Evolutionary conservation across 1,139 yeast genomes (phyloP).

Genomic region (Zygotorulaspora mrakii): DNA sequence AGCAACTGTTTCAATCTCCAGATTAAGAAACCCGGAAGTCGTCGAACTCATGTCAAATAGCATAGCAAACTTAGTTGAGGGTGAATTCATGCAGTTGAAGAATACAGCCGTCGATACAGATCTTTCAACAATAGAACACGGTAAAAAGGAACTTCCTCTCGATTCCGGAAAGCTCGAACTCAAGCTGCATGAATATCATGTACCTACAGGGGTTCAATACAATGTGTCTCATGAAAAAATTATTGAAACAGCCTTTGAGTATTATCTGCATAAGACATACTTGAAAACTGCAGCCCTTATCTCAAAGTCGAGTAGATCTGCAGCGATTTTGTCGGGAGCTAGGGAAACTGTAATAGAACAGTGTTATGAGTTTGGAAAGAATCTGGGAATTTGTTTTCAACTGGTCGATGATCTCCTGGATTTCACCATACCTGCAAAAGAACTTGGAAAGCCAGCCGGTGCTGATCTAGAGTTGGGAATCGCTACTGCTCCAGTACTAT

Average conservation of each 20-base stretch:
- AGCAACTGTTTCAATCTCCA: slow-evolving; percentile 92
- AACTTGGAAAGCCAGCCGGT: slow-evolving; percentile 91
- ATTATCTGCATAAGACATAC: slow-evolving; percentile 90
- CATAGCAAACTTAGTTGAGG: slow-evolving; percentile 95
- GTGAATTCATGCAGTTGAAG: slow-evolving; percentile 96
- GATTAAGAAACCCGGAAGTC: slow-evolving; percentile 94
- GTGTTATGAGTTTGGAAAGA: slow-evolving; percentile 87
- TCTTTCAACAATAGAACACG: slow-evolving; percentile 44
- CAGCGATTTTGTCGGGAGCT: slow-evolving; percentile 90
- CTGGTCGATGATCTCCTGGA: slow-evolving; percentile 95
- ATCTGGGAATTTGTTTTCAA: slow-evolving; percentile 92
- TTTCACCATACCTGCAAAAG: slow-evolving; percentile 76
- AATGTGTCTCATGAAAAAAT: slow-evolving; percentile 62
- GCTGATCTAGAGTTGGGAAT: slow-evolving; percentile 91
- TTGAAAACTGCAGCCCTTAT: slow-evolving; percentile 91
- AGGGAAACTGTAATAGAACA: slow-evolving; percentile 69
- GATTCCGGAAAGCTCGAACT: slow-evolving; percentile 65
- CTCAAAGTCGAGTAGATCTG: slow-evolving; percentile 91
- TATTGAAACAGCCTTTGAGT: slow-evolving; percentile 85
- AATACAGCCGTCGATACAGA: slow-evolving; percentile 68
- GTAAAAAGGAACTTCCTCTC: slow-evolving; percentile 50
- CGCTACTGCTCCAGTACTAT: slow-evolving; percentile 95
- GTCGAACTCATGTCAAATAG: slow-evolving; percentile 92
- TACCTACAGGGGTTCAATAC: slow-evolving; percentile 37
- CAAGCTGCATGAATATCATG: slow-evolving; percentile 57